phyloP scores from a whole-genome alignment of 176 grass and related monocot species.

The Oryza officinalis region DNA sequence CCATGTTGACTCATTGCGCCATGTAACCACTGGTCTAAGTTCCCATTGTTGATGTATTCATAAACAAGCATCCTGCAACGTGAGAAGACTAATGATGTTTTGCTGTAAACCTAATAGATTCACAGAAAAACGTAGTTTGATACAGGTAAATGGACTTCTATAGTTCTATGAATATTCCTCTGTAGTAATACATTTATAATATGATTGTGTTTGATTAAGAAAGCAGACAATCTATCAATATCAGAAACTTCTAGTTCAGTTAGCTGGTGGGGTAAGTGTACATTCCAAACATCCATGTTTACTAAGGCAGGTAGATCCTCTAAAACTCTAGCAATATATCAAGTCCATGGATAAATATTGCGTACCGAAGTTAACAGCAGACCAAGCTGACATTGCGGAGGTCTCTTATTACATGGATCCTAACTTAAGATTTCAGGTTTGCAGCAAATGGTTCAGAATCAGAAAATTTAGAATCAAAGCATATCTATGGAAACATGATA shows the following conservation, averaged over 20 bases:
- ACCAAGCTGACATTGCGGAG: neutral
- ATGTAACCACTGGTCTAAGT: neutral
- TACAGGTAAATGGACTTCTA: neutral
- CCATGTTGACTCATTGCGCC: neutral
- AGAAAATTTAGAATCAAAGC: neutral
- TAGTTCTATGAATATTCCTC: neutral
- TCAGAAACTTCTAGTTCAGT: neutral
- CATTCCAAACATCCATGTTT: neutral
- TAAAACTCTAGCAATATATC: no score
- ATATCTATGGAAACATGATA: slow-evolving; percentile 6
- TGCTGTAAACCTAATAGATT: neutral
- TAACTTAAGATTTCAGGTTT: neutral
- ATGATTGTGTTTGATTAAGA: slow-evolving; percentile 4
- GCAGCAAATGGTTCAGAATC: neutral
- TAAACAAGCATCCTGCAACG: neutral
- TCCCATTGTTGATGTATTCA: neutral
- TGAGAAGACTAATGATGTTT: slow-evolving; percentile 6
- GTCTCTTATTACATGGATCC: slow-evolving; percentile 1
- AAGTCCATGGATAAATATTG: slow-evolving; percentile 14
- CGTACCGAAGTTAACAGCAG: neutral
- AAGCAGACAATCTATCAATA: slow-evolving; percentile 10
- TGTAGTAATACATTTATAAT: neutral
- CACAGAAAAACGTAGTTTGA: neutral
- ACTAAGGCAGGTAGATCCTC: neutral
- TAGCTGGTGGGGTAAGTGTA: neutral